Evolutionary conservation across 495 filamentous ascomycete species (phyloP).

Genomic region (Penicillium atrosanguineum): DNA sequence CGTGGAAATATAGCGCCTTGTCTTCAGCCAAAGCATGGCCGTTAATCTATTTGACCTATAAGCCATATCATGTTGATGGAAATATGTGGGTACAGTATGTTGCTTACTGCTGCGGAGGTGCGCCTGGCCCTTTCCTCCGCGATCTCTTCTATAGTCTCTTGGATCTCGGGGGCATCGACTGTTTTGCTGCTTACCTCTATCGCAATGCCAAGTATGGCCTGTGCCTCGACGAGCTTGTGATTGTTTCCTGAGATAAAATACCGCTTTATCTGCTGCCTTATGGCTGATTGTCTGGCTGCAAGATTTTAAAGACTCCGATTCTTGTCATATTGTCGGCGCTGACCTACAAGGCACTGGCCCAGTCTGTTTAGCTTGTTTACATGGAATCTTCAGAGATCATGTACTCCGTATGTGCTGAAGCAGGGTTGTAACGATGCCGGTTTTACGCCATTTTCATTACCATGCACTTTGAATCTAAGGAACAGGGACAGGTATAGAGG

Average conservation of each 20-base stretch:
- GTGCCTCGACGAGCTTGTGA: conserved; percentile 87
- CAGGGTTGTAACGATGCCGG: no score
- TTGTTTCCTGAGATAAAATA: conserved; percentile 97
- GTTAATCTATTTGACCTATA: conserved; percentile 50
- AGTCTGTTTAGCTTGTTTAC: no score
- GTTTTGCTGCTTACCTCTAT: conserved; percentile 70
- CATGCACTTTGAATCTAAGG: no score
- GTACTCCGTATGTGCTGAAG: no score
- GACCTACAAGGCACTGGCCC: no score
- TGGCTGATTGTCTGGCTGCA: no score
- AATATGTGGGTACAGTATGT: conserved; percentile 1
- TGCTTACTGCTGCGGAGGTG: conserved; percentile 55
- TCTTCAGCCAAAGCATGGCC: conserved; percentile 95
- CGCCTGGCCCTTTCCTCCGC: conserved; percentile 80
- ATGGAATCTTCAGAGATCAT: no score
- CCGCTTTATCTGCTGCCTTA: conserved; percentile 49
- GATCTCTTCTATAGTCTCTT: conserved; percentile 90
- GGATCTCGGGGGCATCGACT: conserved; percentile 85
- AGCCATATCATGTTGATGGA: background rate
- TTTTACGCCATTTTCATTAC: no score
- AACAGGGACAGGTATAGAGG: no score
- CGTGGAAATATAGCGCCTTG: conserved; percentile 89
- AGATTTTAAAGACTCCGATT: no score
- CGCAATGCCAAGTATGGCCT: conserved; percentile 73
- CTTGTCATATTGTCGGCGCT: no score